These are phyloP conservation scores for Scutellaria baicalensis DNA, from an alignment of 257 asterid species.

Conservation along the genomic window DNA sequence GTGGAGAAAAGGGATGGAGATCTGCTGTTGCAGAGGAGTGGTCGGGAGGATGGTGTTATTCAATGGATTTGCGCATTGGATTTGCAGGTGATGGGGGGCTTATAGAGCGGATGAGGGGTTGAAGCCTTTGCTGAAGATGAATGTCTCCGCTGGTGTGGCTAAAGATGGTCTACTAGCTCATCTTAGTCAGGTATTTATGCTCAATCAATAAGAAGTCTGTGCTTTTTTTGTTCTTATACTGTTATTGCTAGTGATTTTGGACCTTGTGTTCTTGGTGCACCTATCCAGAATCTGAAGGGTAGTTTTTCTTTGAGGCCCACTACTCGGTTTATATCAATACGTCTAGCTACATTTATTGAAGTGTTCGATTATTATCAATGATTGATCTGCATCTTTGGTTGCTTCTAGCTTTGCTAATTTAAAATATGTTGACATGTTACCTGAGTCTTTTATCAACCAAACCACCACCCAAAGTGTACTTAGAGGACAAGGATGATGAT, in stretches of 20 bases:
- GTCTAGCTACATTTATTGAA: not conserved
- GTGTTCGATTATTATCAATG: not conserved
- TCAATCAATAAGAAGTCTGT: not conserved
- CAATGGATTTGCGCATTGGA: constrained; percentile 81
- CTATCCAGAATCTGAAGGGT: not conserved
- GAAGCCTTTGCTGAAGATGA: constrained; percentile 85
- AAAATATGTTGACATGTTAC: not conserved
- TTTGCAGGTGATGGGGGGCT: constrained; percentile 89
- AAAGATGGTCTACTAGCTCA: constrained; percentile 76
- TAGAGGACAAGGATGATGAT: constrained; percentile 13
- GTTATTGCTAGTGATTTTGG: not conserved
- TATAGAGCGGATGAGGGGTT: constrained; percentile 95
- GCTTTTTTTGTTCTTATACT: not conserved
- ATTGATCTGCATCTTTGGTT: not conserved
- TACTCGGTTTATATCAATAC: not conserved
- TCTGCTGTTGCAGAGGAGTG: constrained; percentile 53
- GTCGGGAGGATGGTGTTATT: constrained; percentile 44
- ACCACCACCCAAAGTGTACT: constrained; percentile 41
- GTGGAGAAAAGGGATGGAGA: constrained; percentile 56
- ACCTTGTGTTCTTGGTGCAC: not conserved
- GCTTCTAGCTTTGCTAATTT: not conserved
- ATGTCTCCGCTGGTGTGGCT: constrained; percentile 55
- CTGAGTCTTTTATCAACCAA: constrained; percentile 22
- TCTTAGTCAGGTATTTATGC: constrained; percentile 57
- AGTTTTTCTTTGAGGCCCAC: not conserved